phyloP scores from a whole-genome alignment of 208 protist species.

The Novymonas esmeraldas region DNA sequence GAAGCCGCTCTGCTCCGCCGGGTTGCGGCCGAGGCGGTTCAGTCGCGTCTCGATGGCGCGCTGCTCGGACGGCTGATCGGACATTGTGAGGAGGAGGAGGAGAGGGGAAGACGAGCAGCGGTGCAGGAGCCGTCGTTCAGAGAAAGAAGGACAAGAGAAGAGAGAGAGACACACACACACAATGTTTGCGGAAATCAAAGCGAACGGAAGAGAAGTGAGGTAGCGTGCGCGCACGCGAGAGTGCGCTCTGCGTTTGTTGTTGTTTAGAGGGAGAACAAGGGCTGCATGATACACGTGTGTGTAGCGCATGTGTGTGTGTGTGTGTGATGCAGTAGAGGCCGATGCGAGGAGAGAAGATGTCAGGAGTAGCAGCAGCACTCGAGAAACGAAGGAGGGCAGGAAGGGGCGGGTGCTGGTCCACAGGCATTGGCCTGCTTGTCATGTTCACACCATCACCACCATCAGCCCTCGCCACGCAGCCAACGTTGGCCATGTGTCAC shows the following conservation, averaged over 20 bases:
- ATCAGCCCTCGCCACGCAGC: too few relatives aligned
- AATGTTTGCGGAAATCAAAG: too few relatives aligned
- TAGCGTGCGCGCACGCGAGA: neutral
- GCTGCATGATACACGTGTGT: neutral
- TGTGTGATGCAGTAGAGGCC: too few relatives aligned
- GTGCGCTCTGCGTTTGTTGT: neutral
- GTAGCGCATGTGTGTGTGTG: too few relatives aligned
- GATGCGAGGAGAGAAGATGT: too few relatives aligned
- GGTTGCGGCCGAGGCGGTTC: slow-evolving; percentile 31
- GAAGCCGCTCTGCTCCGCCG: slow-evolving; percentile 30
- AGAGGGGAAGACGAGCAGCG: neutral
- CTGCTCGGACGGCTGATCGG: neutral
- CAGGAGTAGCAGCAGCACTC: too few relatives aligned
- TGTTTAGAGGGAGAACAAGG: neutral
- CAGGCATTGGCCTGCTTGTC: too few relatives aligned
- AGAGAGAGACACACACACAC: too few relatives aligned
- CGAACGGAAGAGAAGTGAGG: neutral
- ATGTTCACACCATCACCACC: too few relatives aligned
- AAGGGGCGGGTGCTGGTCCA: too few relatives aligned
- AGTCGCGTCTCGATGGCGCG: slow-evolving; percentile 27
- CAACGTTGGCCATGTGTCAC: too few relatives aligned
- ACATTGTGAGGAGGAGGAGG: neutral
- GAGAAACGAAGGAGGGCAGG: too few relatives aligned
- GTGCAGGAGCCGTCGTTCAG: neutral
- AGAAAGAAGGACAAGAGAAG: neutral